Conservation (phyloP, 1,139 yeast species). For the Barnettozyma hawaiiensis region DNA sequence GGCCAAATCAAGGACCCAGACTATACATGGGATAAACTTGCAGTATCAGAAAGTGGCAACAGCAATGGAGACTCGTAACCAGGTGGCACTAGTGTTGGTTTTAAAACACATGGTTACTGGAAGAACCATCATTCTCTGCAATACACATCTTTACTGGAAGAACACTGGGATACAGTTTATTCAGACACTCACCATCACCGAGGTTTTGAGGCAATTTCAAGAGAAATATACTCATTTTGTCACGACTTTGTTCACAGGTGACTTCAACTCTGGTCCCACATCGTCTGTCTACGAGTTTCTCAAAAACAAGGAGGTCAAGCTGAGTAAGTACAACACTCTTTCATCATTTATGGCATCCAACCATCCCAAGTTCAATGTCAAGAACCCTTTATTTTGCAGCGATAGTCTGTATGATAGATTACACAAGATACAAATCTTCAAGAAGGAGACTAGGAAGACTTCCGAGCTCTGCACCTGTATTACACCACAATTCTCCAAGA, state of each 20-base stretch:
- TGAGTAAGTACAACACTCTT: conserved; percentile 7
- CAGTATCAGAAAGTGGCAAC: conserved; percentile 33
- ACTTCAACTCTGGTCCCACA: conserved; percentile 46
- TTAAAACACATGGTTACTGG: conserved; percentile 38
- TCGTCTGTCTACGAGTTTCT: conserved; percentile 45
- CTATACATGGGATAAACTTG: conserved; percentile 36
- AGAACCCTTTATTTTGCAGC: conserved; percentile 28
- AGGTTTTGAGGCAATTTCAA: conserved; percentile 32
- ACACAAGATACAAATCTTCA: conserved; percentile 15
- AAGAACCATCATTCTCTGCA: conserved; percentile 40
- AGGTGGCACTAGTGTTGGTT: conserved; percentile 47
- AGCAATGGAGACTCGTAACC: conserved; percentile 44
- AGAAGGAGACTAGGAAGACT: conserved; percentile 10
- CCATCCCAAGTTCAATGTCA: conserved; percentile 15
- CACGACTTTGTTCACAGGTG: conserved; percentile 40
- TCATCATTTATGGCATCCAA: conserved; percentile 5
- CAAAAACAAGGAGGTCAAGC: conserved; percentile 31
- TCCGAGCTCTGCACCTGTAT: conserved; percentile 44
- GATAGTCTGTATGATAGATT: conserved; percentile 33
- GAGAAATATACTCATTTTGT: conserved; percentile 25
- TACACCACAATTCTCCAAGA: conserved; percentile 43
- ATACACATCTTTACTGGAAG: conserved; percentile 61
- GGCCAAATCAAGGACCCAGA: conserved; percentile 10
- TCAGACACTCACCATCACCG: conserved; percentile 46
- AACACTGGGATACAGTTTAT: conserved; percentile 49